Percentiles rank a stretch among this genome's conserved stretches.
phyloP scores from a whole-genome alignment of 352 stramenopile genomes.

The Pythium rishiriense region DNA sequence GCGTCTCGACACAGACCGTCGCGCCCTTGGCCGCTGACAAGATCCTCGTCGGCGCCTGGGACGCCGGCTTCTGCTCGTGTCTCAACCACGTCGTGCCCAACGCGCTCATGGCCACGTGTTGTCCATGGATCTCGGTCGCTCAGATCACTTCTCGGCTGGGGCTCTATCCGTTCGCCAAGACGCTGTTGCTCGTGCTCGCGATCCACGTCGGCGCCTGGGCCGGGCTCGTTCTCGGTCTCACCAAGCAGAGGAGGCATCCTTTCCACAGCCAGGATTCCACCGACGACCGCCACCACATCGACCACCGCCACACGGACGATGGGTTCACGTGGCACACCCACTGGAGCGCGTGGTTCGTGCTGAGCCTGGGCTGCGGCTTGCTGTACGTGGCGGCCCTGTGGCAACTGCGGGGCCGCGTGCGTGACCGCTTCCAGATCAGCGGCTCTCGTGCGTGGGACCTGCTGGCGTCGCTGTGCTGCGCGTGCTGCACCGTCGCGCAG shows the following conservation, averaged over 20 bases:
- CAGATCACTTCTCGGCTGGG: constrained; percentile 54
- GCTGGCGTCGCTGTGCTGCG: constrained; percentile 37
- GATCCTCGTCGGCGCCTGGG: constrained; percentile 29
- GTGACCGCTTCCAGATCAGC: constrained; percentile 51
- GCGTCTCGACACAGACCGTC: neutral
- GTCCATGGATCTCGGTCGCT: constrained; percentile 56
- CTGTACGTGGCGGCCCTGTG: constrained; percentile 32
- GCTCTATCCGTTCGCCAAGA: constrained; percentile 39
- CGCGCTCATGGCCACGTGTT: constrained; percentile 45
- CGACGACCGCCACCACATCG: neutral
- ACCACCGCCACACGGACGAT: constrained; percentile 9
- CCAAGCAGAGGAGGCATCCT: no score
- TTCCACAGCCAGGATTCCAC: constrained; percentile 15
- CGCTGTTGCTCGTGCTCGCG: constrained; percentile 39
- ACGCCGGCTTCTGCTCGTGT: constrained; percentile 43
- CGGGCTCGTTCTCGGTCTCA: constrained; percentile 10
- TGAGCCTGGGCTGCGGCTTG: constrained; percentile 21
- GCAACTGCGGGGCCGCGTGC: constrained; percentile 40
- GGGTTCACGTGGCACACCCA: constrained; percentile 3
- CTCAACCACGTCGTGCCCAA: constrained; percentile 51
- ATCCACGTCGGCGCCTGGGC: constrained; percentile 14
- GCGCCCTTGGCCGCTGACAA: neutral
- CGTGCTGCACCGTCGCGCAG: constrained; percentile 58
- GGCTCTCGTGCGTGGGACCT: constrained; percentile 41
- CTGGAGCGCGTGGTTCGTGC: constrained; percentile 28